phyloP scores from a whole-genome alignment of 805 yeast species.

The Zygosaccharomyces gambellarensis region DNA sequence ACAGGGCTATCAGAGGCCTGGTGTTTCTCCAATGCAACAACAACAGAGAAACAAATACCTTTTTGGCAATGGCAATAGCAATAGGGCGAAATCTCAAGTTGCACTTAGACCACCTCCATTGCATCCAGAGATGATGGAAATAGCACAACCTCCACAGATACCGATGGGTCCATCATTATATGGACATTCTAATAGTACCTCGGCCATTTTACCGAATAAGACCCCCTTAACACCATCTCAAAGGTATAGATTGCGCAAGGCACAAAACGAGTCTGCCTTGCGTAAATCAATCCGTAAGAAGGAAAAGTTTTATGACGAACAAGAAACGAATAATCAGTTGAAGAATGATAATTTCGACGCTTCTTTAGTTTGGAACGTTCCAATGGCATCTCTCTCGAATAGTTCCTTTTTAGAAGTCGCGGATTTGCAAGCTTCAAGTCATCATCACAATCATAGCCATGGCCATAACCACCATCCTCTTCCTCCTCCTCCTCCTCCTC shows the following conservation, averaged over 20 bases:
- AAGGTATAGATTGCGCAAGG: slow-evolving; percentile 38
- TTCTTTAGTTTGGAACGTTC: slow-evolving; percentile 48
- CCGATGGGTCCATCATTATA: slow-evolving; percentile 11
- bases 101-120: slow-evolving; percentile 5
- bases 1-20: background rate
- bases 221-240: slow-evolving; percentile 40
- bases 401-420: slow-evolving; percentile 23
- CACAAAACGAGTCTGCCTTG: slow-evolving; percentile 34
- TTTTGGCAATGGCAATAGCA: slow-evolving; percentile 11
- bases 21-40: background rate
- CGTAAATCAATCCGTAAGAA: slow-evolving; percentile 33
- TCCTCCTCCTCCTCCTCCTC: no score
- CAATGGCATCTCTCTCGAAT: slow-evolving; percentile 40
- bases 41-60: slow-evolving; percentile 11
- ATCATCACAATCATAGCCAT: background rate
- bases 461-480: background rate
- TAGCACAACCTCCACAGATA: slow-evolving; percentile 16
- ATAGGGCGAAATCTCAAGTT: slow-evolving; percentile 13
- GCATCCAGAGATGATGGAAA: slow-evolving; percentile 6
- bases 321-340: slow-evolving; percentile 20
- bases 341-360: slow-evolving; percentile 37
- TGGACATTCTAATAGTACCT: slow-evolving; percentile 17
- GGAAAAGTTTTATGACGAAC: slow-evolving; percentile 39
- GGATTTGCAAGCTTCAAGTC: slow-evolving; percentile 1
- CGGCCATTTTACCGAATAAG: slow-evolving; percentile 19